phyloP scores from a whole-genome alignment of 164 flowering plant species.

The grape (Vitis vinifera) region DNA sequence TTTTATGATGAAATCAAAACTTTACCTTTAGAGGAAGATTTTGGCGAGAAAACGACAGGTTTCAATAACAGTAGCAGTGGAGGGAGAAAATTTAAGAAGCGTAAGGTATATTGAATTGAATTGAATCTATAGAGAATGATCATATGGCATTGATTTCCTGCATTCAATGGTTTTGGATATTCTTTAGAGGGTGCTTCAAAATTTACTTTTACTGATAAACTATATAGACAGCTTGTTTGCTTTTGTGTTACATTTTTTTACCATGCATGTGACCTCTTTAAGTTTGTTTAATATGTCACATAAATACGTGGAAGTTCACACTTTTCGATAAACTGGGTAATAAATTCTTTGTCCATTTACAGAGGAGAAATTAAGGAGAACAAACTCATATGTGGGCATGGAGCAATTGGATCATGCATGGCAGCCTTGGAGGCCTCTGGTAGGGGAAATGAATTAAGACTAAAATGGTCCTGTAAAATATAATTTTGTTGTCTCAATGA shows the following conservation, averaged over 20 bases:
- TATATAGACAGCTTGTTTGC: not conserved
- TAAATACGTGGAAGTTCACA: not conserved
- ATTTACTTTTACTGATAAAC: not conserved
- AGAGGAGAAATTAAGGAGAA: constrained; percentile 14
- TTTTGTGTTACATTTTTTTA: not conserved
- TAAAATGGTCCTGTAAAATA: too few species aligned
- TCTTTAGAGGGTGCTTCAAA: not conserved
- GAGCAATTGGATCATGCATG: too few species aligned
- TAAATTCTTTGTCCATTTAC: not conserved
- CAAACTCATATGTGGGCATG: too few species aligned
- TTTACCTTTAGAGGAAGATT: constrained; percentile 52
- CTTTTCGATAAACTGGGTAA: not conserved
- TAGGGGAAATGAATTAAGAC: too few species aligned
- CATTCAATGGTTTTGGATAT: not conserved
- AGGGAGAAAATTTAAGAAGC: constrained; percentile 50
- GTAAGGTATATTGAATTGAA: constrained; percentile 50
- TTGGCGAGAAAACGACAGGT: constrained; percentile 19
- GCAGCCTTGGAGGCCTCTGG: too few species aligned
- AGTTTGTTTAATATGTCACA: not conserved
- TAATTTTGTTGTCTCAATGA: too few species aligned
- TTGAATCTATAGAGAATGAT: not conserved
- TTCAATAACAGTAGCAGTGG: constrained; percentile 24
- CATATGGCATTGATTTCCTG: not conserved
- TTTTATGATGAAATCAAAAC: constrained; percentile 68
- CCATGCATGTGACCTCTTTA: too few species aligned